Evolutionary conservation across 2,329 filamentous ascomycete genomes (phyloP).

Genomic region (Zymoseptoria crescenta): DNA sequence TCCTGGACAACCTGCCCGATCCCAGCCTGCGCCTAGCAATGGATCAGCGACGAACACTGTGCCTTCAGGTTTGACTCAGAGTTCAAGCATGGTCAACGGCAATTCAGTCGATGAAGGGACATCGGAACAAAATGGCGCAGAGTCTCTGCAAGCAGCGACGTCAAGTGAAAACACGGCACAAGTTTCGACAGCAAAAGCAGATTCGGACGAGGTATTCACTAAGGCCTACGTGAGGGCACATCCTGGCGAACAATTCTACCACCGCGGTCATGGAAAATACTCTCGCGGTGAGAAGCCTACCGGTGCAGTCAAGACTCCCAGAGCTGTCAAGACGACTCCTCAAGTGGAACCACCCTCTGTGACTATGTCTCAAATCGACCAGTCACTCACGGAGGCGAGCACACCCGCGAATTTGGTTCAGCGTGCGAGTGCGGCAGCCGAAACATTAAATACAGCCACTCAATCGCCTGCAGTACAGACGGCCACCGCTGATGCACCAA

Average conservation of each 20-base stretch:
- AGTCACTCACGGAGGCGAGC: not conserved
- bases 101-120: not conserved
- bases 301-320: not conserved
- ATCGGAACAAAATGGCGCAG: not conserved
- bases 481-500: too few relatives aligned
- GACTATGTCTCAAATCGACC: not conserved
- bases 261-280: conserved; percentile 25
- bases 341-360: not conserved
- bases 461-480: not conserved
- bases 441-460: not conserved
- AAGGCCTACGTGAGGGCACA: conserved; percentile 20
- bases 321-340: not conserved
- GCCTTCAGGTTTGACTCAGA: too few relatives aligned
- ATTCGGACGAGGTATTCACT: conserved; percentile 7
- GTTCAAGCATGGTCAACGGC: not conserved
- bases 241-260: conserved; percentile 21
- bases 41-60: not conserved
- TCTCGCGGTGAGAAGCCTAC: conserved; percentile 11
- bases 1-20: too few relatives aligned
- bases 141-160: not conserved
- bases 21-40: not conserved
- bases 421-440: not conserved
- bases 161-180: not conserved
- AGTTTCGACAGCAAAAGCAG: not conserved
- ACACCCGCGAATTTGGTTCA: not conserved